Evolutionary conservation across 352 stramenopile species (phyloP), one percentile per base, ranked within the genome.

Genomic region (Phytophthora tentaculata): DNA sequence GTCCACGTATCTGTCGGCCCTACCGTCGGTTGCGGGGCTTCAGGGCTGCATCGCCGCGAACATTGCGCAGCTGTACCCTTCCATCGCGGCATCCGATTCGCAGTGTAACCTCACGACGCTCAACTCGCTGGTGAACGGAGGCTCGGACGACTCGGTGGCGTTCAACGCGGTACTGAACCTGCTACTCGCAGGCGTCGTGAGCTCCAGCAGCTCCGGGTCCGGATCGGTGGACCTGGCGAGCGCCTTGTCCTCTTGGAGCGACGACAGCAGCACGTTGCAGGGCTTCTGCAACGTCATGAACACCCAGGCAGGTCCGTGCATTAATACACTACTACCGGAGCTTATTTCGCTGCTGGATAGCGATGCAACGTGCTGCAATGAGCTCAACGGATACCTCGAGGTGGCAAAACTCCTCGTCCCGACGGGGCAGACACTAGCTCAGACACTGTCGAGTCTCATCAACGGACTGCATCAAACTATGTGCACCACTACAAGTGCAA

Each of bases 271-370:
- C 50, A 81, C 77, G 43, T 73, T 76, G 32, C 48, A 74, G 22
- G 76, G 71, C 6, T 90, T 90, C 50, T 90, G 82, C 63, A 74
- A 53, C 29, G 69, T 77, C 67, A 90, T 90, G 80, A 89, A 90
- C 64, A 52, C 52, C 0, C 53, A 80, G 47, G 78, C 83, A 8
- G 76, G 67, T 0, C 82, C 82, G 3, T 90, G 82, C 43, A 58
- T 82, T 7, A 56, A 88, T 5, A 35, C 72, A 19, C 66, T 90
- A 29, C 47, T 88, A 22, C 82, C 82, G 0, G 71, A 61, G 54
- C 48, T 90, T 13, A 47, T 89, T 28, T 26, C 67, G 13, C 60
- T 89, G 5, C 8, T 89, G 14, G 71, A 85, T 8, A 83, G 73
- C 12, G 81, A 80, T 12, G 75, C 78, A 12, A 69, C 73, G 20